A percentile compares a stretch with the other conserved stretches of the same genome.
These are phyloP conservation scores for Coemansia sp. DNA, from an alignment of 371 early-diverging fungal genomes.

Conservation along the genomic window DNA sequence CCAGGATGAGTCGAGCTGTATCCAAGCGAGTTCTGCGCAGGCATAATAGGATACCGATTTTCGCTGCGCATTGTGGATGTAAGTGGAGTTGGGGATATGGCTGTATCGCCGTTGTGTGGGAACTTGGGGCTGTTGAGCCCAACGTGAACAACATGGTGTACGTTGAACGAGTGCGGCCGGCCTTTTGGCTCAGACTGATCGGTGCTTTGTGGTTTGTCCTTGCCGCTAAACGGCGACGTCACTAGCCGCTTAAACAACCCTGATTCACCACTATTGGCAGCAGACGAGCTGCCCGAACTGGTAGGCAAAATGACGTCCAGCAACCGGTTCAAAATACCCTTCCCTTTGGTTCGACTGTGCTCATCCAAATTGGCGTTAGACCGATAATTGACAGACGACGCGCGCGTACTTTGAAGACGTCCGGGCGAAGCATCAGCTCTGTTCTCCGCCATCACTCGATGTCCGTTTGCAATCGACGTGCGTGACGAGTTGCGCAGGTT, in stretches of 20 bases:
- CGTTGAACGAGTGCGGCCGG: conserved; percentile 45
- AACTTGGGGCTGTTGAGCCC: conserved; percentile 28
- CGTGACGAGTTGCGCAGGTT: conserved; percentile 28
- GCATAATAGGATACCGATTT: conserved; percentile 34
- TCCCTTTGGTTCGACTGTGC: not conserved
- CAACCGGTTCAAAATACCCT: conserved; percentile 25
- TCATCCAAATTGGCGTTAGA: not conserved
- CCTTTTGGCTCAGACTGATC: not conserved
- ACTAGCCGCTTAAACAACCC: conserved; percentile 33
- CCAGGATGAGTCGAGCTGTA: not conserved
- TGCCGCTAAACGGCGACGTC: conserved; percentile 15
- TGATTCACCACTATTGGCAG: conserved; percentile 1
- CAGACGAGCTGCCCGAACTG: not conserved
- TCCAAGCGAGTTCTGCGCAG: not conserved
- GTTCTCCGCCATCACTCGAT: not conserved
- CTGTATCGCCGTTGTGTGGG: conserved; percentile 19
- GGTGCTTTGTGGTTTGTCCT: not conserved
- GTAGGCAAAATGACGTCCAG: conserved; percentile 15
- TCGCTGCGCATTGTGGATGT: conserved; percentile 24
- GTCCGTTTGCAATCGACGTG: conserved; percentile 5
- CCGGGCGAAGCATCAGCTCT: not conserved
- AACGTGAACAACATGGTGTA: conserved; percentile 39
- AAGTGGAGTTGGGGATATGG: conserved; percentile 24
- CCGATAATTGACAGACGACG: not conserved
- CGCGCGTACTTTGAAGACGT: conserved; percentile 22